Conservation (phyloP, 768 basidiomycete genomes). For the Leccinum obscurum region DNA sequence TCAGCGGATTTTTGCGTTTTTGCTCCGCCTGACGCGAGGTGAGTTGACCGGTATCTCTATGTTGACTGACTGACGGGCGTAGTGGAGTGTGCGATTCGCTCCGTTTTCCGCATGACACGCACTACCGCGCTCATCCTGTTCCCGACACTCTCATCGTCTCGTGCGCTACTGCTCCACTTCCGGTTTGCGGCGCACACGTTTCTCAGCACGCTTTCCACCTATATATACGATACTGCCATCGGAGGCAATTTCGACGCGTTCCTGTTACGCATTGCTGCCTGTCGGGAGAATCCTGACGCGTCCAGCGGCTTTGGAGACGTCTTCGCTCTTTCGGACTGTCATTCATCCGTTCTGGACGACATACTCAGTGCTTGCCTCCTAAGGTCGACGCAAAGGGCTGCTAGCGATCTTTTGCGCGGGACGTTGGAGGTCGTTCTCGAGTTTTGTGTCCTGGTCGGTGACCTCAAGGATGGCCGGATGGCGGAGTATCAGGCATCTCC, state of each 20-base stretch:
- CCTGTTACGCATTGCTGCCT: slow-evolving; percentile 41
- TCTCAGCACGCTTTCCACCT: slow-evolving; percentile 61
- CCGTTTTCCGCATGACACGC: slow-evolving; percentile 65
- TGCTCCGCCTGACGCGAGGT: slow-evolving; percentile 81
- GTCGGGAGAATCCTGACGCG: slow-evolving; percentile 21
- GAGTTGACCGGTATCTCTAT: slow-evolving; percentile 14
- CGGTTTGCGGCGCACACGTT: slow-evolving; percentile 76
- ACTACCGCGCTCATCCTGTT: slow-evolving; percentile 48
- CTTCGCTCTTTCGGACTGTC: slow-evolving; percentile 66
- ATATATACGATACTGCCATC: slow-evolving; percentile 82
- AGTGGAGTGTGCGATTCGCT: slow-evolving; percentile 70
- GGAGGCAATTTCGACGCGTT: slow-evolving; percentile 75
- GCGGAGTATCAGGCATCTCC: slow-evolving; percentile 67
- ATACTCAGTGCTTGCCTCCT: slow-evolving; percentile 76
- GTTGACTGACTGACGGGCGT: slow-evolving; percentile 4
- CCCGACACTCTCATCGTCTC: slow-evolving; percentile 52
- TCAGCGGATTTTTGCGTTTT: slow-evolving; percentile 77
- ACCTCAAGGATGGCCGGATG: slow-evolving; percentile 51
- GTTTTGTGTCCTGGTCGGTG: slow-evolving; percentile 64
- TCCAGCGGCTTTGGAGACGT: slow-evolving; percentile 58
- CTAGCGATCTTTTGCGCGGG: slow-evolving; percentile 63
- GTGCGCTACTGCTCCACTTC: slow-evolving; percentile 61
- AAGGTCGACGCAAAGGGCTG: slow-evolving; percentile 63
- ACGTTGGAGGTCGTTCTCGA: slow-evolving; percentile 67
- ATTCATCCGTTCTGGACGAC: slow-evolving; percentile 69